Base-by-base conservation (phyloP, 345 rosid genomes). In the Gossypium bickii region DNA sequence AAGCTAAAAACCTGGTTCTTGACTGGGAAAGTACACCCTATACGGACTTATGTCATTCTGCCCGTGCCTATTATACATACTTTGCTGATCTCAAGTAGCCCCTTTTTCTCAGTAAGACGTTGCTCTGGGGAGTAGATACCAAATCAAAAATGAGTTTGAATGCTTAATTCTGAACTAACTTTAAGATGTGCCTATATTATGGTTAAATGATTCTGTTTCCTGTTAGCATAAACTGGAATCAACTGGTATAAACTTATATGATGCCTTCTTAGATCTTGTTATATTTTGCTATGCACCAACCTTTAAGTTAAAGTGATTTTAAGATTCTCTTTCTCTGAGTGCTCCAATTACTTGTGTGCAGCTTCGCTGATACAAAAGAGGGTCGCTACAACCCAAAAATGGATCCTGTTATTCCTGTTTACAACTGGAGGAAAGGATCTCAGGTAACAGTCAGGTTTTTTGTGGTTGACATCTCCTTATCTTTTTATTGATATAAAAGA, bases 391-490 rank as follows among this genome's bases (percentile, higher is more conserved):
- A 95, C 80, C 99, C 99, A 63, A 95, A 82, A 84, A 93, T 95
- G 97, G 62, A 74, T 82, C 93, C 94, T 56, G 69, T 83, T 52
- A 84, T 95, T 76, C 96, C 91, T 80, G 90, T 90, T 77, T 76
- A 83, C 78, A 93, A 90, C 83, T 93, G 99, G 99, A 88, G 98
- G 89, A 95, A 95, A 82, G 99, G 99, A 71, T 95, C 98, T 73
- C 98, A 95, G 97, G 99, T 95, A 75, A 74, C 70, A 24, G 20
- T 80, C 67, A 7, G 12, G 62, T 71, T 68, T 34, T 70, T 45
- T 75, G 76, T 58, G 59, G 55, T 58, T 72, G 38, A 56, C 56
- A 63, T 74, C 63, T 74, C 68, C 52, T n/a, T 41, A 27, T 81
- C 25, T 75, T 75, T 56, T 41, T 9, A 41, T 49, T 29, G 44